Percentiles rank a stretch among this genome's conserved stretches.
These are phyloP conservation scores for Candida succiphila DNA, from an alignment of 805 yeast species.

Conservation along the genomic window DNA sequence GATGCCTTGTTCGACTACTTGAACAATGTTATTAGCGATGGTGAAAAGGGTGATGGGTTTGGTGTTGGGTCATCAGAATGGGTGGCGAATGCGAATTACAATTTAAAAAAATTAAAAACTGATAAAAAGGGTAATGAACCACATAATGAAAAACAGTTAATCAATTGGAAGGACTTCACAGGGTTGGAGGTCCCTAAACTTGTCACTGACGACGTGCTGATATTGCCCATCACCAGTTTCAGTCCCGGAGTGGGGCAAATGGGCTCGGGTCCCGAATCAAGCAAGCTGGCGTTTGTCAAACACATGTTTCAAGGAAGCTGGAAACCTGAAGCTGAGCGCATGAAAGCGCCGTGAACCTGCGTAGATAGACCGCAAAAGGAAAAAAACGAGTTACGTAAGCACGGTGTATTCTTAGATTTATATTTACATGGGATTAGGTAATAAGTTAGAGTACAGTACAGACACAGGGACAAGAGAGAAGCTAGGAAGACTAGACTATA, in stretches of 20 bases:
- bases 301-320: slow-evolving; percentile 61
- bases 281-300: slow-evolving; percentile 46
- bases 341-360: too few species aligned
- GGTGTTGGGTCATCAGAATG: slow-evolving; percentile 23
- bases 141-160: slow-evolving; percentile 15
- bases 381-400: too few species aligned
- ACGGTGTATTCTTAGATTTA: too few species aligned
- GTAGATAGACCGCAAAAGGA: too few species aligned
- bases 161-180: slow-evolving; percentile 59
- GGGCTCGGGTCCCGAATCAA: slow-evolving; percentile 38
- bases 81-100: slow-evolving; percentile 12
- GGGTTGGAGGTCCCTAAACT: slow-evolving; percentile 43
- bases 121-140: slow-evolving; percentile 14
- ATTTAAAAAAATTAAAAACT: slow-evolving; percentile 11
- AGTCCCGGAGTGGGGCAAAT: slow-evolving; percentile 63
- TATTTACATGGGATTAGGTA: too few species aligned
- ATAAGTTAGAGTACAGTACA: too few species aligned
- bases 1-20: slow-evolving; percentile 76
- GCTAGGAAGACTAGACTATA: too few species aligned
- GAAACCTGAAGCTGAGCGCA: slow-evolving; percentile 31
- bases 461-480: too few species aligned
- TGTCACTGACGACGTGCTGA: slow-evolving; percentile 58
- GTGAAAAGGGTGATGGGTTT: slow-evolving; percentile 21
- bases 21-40: slow-evolving; percentile 41
- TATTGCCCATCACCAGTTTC: slow-evolving; percentile 63